Base-by-base conservation (phyloP, 306 rosid species). In the Cicer pinnatifidum region DNA sequence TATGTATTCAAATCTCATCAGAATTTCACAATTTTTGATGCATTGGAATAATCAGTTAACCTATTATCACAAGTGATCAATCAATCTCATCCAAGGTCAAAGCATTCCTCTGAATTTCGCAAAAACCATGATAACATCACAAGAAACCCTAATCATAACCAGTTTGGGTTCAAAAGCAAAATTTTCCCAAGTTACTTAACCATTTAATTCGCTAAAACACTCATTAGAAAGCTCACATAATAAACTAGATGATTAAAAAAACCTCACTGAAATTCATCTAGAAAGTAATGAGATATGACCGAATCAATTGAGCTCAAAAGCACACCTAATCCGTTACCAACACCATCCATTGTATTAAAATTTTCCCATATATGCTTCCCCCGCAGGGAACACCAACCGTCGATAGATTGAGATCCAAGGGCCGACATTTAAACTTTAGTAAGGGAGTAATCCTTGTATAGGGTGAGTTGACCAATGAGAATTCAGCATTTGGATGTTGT, bases 81-180 rank as follows among this genome's bases (percentile, higher is more conserved):
- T 28, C 63, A 69, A 73, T 46, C 23, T 0, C 8, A 44, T 7
- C 40, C 43, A 39, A 1, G n/a, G 1, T 16, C 39, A 7, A 76
- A 81, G 70, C 83, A 94, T 88, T 84, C 60, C 71, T 16, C 80
- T 52, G 35, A 82, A 86, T 79, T 79, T n/a, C 10, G 6, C 15
- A 58, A 67, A 85, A 80, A 75, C 82, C 83, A 46, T 78, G 84
- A 82, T 79, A 88, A 75, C 91, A 88, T 91, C 96, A 66, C 35
- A 48, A 78, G 35, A 89, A 88, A 84, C 88, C 90, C 89, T 86
- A 87, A 53, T 75, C 75, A 17, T 72, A 90, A 94, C 96, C 96
- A 79, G 72, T 87, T 83, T 12, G 37, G 79, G 79, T 84, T 87
- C 82, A 81, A 87, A 84, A 0, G 71, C 45, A 75, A 86, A 85